phyloP scores from a whole-genome alignment of 495 filamentous ascomycete genomes.

The Geopyxis carbonaria region DNA sequence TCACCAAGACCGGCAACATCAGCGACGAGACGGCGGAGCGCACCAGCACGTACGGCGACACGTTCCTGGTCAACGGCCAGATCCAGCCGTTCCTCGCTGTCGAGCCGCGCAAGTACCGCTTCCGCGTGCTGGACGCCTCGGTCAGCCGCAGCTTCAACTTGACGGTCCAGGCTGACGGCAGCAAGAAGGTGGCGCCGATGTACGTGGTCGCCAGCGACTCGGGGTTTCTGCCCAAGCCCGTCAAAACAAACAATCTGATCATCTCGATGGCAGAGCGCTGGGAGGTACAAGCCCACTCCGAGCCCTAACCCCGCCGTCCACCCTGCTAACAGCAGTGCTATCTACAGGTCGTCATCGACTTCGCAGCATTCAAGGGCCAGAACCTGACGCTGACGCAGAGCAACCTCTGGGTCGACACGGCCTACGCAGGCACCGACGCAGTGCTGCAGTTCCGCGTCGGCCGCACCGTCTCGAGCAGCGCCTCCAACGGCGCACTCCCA shows the following conservation, averaged over 20 bases:
- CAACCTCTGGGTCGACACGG: slow-evolving; percentile 28
- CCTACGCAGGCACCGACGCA: slow-evolving; percentile 24
- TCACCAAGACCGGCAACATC: slow-evolving; percentile 17
- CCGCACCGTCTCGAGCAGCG: slow-evolving; percentile 7
- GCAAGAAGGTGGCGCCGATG: slow-evolving; percentile 29
- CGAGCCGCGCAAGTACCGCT: slow-evolving; percentile 38
- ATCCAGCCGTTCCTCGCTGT: slow-evolving; percentile 37
- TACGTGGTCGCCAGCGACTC: slow-evolving; percentile 36
- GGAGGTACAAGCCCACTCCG: slow-evolving; percentile 26
- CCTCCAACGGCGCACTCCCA: slow-evolving; percentile 26
- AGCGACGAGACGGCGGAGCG: slow-evolving; percentile 21
- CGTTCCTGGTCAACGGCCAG: slow-evolving; percentile 38
- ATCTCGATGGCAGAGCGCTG: slow-evolving; percentile 41
- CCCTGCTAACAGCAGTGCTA: background rate
- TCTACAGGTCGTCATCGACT: slow-evolving; percentile 32
- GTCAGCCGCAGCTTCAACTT: slow-evolving; percentile 4
- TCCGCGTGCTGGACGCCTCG: slow-evolving; percentile 34
- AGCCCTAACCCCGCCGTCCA: background rate
- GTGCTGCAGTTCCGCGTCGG: slow-evolving; percentile 5
- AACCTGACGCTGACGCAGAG: slow-evolving; percentile 32
- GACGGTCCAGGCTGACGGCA: slow-evolving; percentile 2
- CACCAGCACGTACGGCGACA: slow-evolving; percentile 35
- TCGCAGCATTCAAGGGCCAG: slow-evolving; percentile 31
- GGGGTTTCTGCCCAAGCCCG: slow-evolving; percentile 31
- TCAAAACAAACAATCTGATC: slow-evolving; percentile 26